Evolutionary conservation across 169 alveolate genomes (phyloP), one percentile per base, ranked within the genome.

Genomic region (Eimeria praecox): DNA sequence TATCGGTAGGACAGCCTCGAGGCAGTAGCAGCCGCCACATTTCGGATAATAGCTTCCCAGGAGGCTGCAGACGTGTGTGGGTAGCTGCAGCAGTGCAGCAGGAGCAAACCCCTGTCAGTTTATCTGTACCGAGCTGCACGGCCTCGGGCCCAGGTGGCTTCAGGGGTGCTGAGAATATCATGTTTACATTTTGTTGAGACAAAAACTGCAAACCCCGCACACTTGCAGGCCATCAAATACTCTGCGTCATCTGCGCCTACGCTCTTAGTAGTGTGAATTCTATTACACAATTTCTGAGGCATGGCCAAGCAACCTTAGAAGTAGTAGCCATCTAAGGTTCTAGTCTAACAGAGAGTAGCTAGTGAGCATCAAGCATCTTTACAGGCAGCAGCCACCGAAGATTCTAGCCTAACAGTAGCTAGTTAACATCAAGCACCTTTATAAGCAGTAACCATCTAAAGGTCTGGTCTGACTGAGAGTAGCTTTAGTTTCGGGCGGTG

Each of bases 61-160:
- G 78, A 69, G n/a, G 78, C 46, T 69, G 78, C 46, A 33, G 78
- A 69, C 1, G 44, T 69, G 75, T 69, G 78, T 9, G 78, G 78
- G 78, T 16, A 0, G 42, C 78, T 69, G 78, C 46, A 69, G n/a
- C 78, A 10, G 46, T 27, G 78, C 78, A 69, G 78, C 46, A 69
- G 78, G 27, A 69, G 78, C 78, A 69, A 69, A 10, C 78, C 78
- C 46, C 46, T 14, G 46, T 69, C 42, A 30, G 46, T 33, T 33
- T 14, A 27, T 33, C 24, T 3, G 46, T 33, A n/a, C 78, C 46
- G 46, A 69, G 78, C 46, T 8, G 78, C 46, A 33, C 78, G 46
- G 78, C 78, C 42, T 33, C 78, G 46, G 78, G 78, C 46, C 46
- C 46, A 30, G 78, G 78, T 33, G 46, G 78, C 78, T 66, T 66